phyloP scores from a whole-genome alignment of 2,329 filamentous ascomycete genomes.

The Acrocalymma vagum region DNA sequence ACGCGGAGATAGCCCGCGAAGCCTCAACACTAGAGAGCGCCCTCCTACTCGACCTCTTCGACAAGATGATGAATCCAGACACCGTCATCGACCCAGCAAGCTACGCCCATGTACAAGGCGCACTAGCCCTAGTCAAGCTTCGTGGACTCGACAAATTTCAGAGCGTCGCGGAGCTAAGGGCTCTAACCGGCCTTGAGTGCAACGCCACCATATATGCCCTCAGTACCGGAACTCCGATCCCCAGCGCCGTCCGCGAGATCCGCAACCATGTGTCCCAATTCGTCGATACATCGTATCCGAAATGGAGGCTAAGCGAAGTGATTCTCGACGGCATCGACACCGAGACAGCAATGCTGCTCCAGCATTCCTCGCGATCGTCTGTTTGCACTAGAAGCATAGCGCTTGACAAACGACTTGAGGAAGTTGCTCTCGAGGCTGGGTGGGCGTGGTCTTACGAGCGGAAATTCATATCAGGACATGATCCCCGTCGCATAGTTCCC shows the following conservation, averaged over 20 bases:
- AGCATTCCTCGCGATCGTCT: too few species aligned
- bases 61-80: constrained; percentile 30
- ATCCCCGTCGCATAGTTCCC: constrained; percentile 7
- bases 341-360: constrained; percentile 22
- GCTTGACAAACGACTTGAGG: constrained; percentile 32
- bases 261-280: constrained; percentile 28
- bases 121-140: constrained; percentile 32
- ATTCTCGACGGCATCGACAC: constrained; percentile 37
- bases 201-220: constrained; percentile 42
- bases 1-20: constrained; percentile 17
- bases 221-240: constrained; percentile 24
- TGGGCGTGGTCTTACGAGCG: constrained; percentile 21
- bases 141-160: constrained; percentile 26
- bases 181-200: constrained; percentile 26
- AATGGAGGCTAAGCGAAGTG: constrained; percentile 38
- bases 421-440: constrained; percentile 28
- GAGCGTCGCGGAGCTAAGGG: constrained; percentile 18
- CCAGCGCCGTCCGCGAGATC: constrained; percentile 26
- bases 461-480: constrained; percentile 5
- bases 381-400: constrained; percentile 21
- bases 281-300: constrained; percentile 33
- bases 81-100: constrained; percentile 12
- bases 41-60: constrained; percentile 36
- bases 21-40: constrained; percentile 26
- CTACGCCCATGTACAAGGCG: constrained; percentile 33